Evolutionary conservation across 495 filamentous ascomycete genomes (phyloP), one percentile per base, ranked within the genome.

Genomic region (Mycothermus thermophilus): DNA sequence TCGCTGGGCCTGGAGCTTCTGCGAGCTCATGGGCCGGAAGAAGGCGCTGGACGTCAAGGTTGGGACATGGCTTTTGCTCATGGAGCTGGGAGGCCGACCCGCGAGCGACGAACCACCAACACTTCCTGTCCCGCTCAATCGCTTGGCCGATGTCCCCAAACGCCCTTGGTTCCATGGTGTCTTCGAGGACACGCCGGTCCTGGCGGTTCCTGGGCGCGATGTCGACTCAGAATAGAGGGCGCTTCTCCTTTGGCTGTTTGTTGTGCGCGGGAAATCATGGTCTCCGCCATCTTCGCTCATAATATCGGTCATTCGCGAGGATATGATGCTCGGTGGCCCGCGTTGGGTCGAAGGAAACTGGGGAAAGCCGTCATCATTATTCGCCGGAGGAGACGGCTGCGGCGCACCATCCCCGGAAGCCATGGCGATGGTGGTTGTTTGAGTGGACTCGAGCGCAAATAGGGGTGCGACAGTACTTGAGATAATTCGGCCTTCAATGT

Each of bases 21-120:
- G 87, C 15, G 85, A 92, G 59, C 86, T 95, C 90, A 97, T 93
- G 12, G 90, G 90, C 7, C 79, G 77, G 47, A 94, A 94, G 57
- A 97, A 96, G 13, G 80, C 88, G 43, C 87, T 79, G 10, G 85
- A 84, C 6, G 85, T 76, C 19, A 97, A 61, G 1, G 80, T 82
- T 6, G 90, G 87, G 23, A 93, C 88, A 64, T 97, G 90, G 12
- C 81, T 87, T 48, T 76, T 71, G 52, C 80, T 86, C 9, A 69
- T 69, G 6, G 80, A 69, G 42, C 74, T 81, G 15, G 58, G 59
- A n/a, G 80, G 80, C 42, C 79, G 54, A 3, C 55, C 60, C 27
- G 52, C 61, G 24, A 54, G 44, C 12, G 64, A 34, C 30, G 61
- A 20, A 40, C 64, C 56, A 15, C 56, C 40, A 12, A 64, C 71